These are phyloP conservation scores for Yamadazyma atlantica DNA, from an alignment of 1,139 yeast genomes.

Conservation along the genomic window DNA sequence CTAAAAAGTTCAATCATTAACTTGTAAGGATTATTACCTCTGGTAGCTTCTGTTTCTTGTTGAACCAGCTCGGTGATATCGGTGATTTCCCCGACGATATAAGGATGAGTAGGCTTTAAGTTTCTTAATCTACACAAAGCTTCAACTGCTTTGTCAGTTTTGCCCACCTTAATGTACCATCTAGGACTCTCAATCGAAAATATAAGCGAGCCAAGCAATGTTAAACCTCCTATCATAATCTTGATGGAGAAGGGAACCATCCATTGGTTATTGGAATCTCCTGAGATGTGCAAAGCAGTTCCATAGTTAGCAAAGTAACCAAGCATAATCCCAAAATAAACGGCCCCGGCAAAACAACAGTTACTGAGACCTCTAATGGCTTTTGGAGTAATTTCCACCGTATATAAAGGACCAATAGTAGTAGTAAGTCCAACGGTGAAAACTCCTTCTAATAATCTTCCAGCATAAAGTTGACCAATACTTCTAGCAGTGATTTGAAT, in stretches of 20 bases:
- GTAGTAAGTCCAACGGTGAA: conserved; percentile 58
- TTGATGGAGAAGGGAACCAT: conserved; percentile 37
- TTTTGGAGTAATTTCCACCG: conserved; percentile 55
- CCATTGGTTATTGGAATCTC: conserved; percentile 36
- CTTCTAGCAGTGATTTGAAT: conserved; percentile 46
- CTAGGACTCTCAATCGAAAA: conserved; percentile 46
- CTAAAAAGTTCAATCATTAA: conserved; percentile 30
- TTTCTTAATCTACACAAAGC: conserved; percentile 47
- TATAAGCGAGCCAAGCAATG: conserved; percentile 35
- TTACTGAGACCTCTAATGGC: conserved; percentile 52
- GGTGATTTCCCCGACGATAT: conserved; percentile 51
- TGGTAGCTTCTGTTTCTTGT: conserved; percentile 34
- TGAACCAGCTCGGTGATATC: conserved; percentile 49
- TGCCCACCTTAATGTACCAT: conserved; percentile 42
- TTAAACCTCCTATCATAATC: conserved; percentile 42
- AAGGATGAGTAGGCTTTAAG: conserved; percentile 51
- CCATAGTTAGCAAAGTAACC: conserved; percentile 52
- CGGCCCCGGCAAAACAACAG: conserved; percentile 55
- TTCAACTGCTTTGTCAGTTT: conserved; percentile 33
- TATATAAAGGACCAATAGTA: conserved; percentile 55
- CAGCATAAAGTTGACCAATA: conserved; percentile 54
- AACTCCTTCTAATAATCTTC: conserved; percentile 51
- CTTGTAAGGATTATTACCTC: conserved; percentile 12
- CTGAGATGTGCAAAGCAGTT: conserved; percentile 32
- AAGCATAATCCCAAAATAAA: conserved; percentile 53